Evolutionary conservation across 169 alveolate species (phyloP), one percentile per base, ranked within the genome.

Genomic region (Plasmodium blacklocki): DNA sequence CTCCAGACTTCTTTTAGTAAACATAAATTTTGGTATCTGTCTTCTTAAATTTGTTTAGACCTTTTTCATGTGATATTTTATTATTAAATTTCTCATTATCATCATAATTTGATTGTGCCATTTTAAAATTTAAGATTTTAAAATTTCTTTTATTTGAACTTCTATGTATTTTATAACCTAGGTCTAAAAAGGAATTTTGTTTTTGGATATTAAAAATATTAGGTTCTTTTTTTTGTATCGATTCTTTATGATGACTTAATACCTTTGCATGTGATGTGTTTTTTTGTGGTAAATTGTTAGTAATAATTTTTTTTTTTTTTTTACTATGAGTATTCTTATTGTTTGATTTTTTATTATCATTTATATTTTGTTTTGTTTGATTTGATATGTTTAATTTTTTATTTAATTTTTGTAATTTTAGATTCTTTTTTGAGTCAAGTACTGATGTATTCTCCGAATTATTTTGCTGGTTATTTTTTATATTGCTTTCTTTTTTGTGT

Each of bases 151-250:
- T 71, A 23, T 26, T 14, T 49, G 56, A n/a, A 21, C 3, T 47
- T 29, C 23, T 32, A 71, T 26, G 59, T 32, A 71, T 71, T 19
- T 32, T 71, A 32, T 71, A 71, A 18, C 80, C 80, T 29, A 71
- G 15, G 43, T 71, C 32, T 52, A 71, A 32, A 71, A 71, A 71
- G 39, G 21, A 18, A 18, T 66, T 66, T 66, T 66, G 32, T 26
- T 11, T 54, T 66, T 45, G 18, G 14, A 11, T 19, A 66, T 29
- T 52, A 29, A 39, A 39, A 5, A 39, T 39, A 39, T 39, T 39
- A 39, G 47, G 47, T 39, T 39, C 47, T 39, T 39, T 39, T 39
- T 39, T 66, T 66, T 39, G 7, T 39, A 39, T 39, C 9, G 9
- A 5, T 39, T 6, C 47, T 39, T 39, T 39, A 39, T 39, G 47